Conservation (phyloP, 805 yeast species). For the Clavispora vitiphila region DNA sequence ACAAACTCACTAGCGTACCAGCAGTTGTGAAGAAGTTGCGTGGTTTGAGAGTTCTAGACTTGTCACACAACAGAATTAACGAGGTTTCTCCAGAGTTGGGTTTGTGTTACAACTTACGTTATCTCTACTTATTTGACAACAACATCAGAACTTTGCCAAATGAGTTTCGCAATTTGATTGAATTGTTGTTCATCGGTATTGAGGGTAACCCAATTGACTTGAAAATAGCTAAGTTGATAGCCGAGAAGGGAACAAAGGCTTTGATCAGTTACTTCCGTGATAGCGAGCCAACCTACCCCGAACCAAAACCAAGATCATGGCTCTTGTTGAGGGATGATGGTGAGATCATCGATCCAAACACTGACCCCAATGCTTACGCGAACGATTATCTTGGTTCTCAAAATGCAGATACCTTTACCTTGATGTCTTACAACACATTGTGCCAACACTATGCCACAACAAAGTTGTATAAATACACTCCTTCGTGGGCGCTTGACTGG, state of each 20-base stretch:
- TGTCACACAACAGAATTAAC: constrained; percentile 69
- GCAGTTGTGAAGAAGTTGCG: constrained; percentile 59
- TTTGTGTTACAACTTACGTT: constrained; percentile 70
- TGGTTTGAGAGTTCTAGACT: constrained; percentile 75
- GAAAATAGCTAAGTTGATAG: constrained; percentile 57
- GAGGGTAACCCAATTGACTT: constrained; percentile 87
- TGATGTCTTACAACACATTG: constrained; percentile 83
- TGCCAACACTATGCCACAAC: constrained; percentile 96
- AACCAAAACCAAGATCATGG: constrained; percentile 81
- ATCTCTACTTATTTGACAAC: constrained; percentile 84
- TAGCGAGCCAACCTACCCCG: constrained; percentile 59
- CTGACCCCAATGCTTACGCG: constrained; percentile 28
- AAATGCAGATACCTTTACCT: constrained; percentile 49
- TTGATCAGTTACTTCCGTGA: constrained; percentile 79
- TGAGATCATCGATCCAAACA: constrained; percentile 41
- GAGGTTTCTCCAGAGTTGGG: constrained; percentile 85
- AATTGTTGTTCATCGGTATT: constrained; percentile 80
- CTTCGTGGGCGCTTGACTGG: constrained; percentile 97
- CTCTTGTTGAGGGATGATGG: constrained; percentile 73
- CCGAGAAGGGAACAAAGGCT: constrained; percentile 81
- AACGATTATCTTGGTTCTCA: constrained; percentile 23
- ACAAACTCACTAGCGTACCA: constrained; percentile 68
- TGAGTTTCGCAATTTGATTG: constrained; percentile 81
- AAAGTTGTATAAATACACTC: constrained; percentile 88
- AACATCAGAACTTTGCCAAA: constrained; percentile 68